Conservation (phyloP, 495 filamentous ascomycete species). For the Schizothecium vesticola region DNA sequence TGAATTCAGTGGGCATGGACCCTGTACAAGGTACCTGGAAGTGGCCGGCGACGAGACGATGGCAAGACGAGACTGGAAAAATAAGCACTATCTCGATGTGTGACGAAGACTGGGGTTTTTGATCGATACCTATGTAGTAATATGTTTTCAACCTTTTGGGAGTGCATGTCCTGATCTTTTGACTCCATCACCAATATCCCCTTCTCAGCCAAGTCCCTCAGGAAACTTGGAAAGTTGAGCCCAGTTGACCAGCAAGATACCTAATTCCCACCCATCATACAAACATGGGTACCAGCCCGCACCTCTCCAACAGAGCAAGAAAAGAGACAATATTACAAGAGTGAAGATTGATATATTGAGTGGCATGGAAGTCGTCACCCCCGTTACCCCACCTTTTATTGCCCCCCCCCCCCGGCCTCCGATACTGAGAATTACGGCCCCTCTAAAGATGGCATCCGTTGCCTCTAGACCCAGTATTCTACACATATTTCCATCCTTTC, state of each 20-base stretch:
- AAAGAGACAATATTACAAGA: neutral
- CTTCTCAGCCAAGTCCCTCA: too few species aligned
- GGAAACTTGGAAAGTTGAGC: too few species aligned
- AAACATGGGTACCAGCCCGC: neutral
- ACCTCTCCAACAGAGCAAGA: neutral
- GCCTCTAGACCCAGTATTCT: neutral
- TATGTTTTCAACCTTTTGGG: too few species aligned
- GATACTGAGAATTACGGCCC: neutral
- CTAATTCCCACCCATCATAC: too few species aligned
- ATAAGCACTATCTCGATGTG: too few species aligned
- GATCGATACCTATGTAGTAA: too few species aligned
- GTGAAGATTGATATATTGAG: neutral
- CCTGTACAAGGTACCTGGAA: neutral
- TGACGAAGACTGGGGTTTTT: too few species aligned
- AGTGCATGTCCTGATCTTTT: too few species aligned
- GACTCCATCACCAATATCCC: too few species aligned
- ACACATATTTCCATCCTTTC: neutral
- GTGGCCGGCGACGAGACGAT: too few species aligned
- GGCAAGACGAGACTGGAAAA: too few species aligned
- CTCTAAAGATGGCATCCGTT: neutral
- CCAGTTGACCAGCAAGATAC: too few species aligned
- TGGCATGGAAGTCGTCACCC: neutral
- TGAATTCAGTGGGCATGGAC: neutral
- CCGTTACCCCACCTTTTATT: neutral
- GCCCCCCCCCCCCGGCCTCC: neutral